Conservation (phyloP, 305 asterid species). For the Fraxinus floribunda region DNA sequence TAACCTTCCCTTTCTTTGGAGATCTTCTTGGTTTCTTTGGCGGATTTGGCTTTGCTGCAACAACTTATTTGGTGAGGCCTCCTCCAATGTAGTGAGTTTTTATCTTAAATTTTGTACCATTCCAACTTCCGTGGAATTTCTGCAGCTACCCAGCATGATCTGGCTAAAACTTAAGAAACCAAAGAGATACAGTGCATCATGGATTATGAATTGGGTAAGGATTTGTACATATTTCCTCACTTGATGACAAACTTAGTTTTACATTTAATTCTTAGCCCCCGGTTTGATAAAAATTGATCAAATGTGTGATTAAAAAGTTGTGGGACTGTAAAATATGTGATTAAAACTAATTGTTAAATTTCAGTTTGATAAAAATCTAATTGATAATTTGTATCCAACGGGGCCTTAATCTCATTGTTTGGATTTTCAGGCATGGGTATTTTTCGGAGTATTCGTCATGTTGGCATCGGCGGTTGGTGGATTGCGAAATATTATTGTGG, state of each 20-base stretch:
- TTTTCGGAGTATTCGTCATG: constrained; percentile 78
- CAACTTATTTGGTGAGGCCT: constrained; percentile 78
- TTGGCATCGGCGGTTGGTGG: constrained; percentile 88
- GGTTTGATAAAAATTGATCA: too few relatives aligned
- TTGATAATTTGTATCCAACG: too few relatives aligned
- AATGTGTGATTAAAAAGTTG: too few relatives aligned
- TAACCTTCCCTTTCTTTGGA: constrained; percentile 95
- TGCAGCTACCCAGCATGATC: constrained; percentile 85
- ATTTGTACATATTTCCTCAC: not conserved
- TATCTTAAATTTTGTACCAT: not conserved
- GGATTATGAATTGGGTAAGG: constrained; percentile 87
- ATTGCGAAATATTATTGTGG: constrained; percentile 65
- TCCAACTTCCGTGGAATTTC: not conserved
- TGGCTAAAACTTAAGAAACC: constrained; percentile 87
- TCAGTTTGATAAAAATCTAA: too few relatives aligned
- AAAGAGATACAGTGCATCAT: constrained; percentile 65
- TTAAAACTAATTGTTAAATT: too few relatives aligned
- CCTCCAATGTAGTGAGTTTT: not conserved
- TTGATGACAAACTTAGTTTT: not conserved
- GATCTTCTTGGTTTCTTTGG: constrained; percentile 98
- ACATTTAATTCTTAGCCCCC: not conserved
- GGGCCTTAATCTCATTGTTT: not conserved
- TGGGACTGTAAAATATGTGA: too few relatives aligned
- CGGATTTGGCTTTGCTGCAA: constrained; percentile 98
- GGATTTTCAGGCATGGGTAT: constrained; percentile 56